Evolutionary conservation across 768 basidiomycete species (phyloP), one percentile per base, ranked within the genome.

Genomic region (Phlebiopsis gigantea): DNA sequence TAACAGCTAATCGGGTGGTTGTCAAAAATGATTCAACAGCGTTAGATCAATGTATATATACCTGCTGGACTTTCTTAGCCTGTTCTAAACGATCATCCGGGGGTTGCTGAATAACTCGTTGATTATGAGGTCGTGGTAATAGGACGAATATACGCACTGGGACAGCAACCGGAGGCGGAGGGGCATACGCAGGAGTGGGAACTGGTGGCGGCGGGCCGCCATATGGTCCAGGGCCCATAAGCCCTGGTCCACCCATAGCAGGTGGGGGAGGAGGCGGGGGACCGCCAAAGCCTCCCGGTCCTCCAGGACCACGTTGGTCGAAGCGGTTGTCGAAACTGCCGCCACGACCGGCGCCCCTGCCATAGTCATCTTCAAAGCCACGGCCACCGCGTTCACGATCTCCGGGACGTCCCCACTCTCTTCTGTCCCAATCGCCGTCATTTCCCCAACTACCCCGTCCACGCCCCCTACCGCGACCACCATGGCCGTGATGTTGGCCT

Each of bases 61-160:
- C 82, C 63, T 92, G 88, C 66, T 93, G 92, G 8, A 94, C 90
- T 69, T 82, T 88, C 55, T 85, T 82, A 7, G 92, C 91, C 76
- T 93, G 89, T 65, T 95, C 93, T 19, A 95, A 75, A 12, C 92
- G 87, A 49, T 93, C 90, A 57, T 93, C 90, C 10, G 74, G 69
- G 41, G 77, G 73, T 80, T 84, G 59, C 42, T 30, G 48, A 21
- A 43, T 30, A 45, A 57, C 62, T 51, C 24, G 25, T 39, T 39
- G 34, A 39, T 8, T 17, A 41, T 45, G 6, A 45, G 31, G 19
- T 14, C n/a, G 15, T 25, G 21, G 10, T 28, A 28, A 34, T 44
- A 22, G 5, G n/a, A 22, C 43, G 28, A 10, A 42, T 15, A 34
- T 1, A 25, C 19, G 66, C 53, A 76, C 77, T 42, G 67, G 68